Evolutionary conservation across 495 filamentous ascomycete species (phyloP), one percentile per base, ranked within the genome.

Genomic region (Tuber indicum): DNA sequence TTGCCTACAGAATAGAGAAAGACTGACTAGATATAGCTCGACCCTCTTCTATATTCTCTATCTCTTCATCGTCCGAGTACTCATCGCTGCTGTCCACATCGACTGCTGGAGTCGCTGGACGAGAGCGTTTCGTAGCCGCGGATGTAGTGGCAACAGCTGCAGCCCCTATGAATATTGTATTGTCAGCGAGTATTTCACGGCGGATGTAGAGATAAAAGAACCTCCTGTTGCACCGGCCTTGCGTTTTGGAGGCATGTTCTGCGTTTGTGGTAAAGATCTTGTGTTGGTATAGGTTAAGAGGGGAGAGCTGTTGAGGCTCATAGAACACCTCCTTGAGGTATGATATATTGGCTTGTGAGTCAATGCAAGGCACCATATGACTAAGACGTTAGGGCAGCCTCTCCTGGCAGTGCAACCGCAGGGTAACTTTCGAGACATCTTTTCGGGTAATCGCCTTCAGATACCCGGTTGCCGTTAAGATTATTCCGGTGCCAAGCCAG

Each of bases 1-100:
- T 66, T 66, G 58, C 26, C 58, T 14, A 26, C n/a, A 0, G 26
- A 66, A 36, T 36, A 45, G 43, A 26, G 76, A 76, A 75, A 69
- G 71, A 73, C 81, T 44, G 49, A 82, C 81, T 82, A 58, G 78
- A 77, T 47, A 80, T 75, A 58, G 75, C 74, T 71, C 82, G 78
- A n/a, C 78, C 81, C 70, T 80, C 81, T 26, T 76, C 78, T 74
- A 71, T 78, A 70, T n/a, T 62, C 36, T 74, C 72, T 44, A 75
- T 82, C 39, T 79, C 77, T 66, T 75, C 74, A 41, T 82, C 81
- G 36, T 44, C 75, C 39, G 71, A 76, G 69, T 81, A 82, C 75
- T 83, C 81, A 21, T 82, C 77, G 21, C 80, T 80, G 71, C 70
- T 81, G n/a, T 76, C 74, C 32, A 47, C 49, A 71, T 58, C 77